A percentile compares a stretch with the other conserved stretches of the same genome.
Conservation (phyloP, 2,329 filamentous ascomycete genomes). For the Coleophoma cylindrospora region DNA sequence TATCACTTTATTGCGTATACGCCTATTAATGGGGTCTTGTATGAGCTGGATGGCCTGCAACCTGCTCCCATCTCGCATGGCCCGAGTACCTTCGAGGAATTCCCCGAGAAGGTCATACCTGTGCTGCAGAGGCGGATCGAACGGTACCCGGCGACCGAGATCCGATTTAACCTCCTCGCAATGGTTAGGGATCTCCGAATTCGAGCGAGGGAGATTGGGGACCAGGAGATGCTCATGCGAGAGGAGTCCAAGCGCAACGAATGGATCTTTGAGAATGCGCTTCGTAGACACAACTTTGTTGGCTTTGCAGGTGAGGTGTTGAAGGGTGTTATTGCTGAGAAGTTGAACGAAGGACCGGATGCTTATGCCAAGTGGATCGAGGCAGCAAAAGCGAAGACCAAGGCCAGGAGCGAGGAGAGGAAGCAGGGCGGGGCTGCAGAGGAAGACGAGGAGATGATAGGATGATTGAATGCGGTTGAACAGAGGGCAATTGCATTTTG, state of each 20-base stretch:
- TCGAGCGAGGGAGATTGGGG: slow-evolving; percentile 74
- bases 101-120: slow-evolving; percentile 77
- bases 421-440: slow-evolving; percentile 15
- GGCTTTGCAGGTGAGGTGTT: slow-evolving; percentile 89
- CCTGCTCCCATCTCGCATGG: slow-evolving; percentile 90
- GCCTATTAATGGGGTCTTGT: slow-evolving; percentile 70
- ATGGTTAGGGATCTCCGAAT: slow-evolving; percentile 81
- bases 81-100: slow-evolving; percentile 61
- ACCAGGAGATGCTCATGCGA: slow-evolving; percentile 68
- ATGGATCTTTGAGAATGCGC: slow-evolving; percentile 93
- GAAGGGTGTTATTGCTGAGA: slow-evolving; percentile 75
- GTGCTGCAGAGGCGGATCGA: slow-evolving; percentile 80
- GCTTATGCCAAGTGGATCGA: slow-evolving; percentile 71
- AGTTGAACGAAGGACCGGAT: slow-evolving; percentile 60
- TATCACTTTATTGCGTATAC: slow-evolving; percentile 99
- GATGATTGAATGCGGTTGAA: slow-evolving; percentile 10
- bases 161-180: slow-evolving; percentile 92
- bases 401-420: slow-evolving; percentile 27
- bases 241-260: slow-evolving; percentile 80
- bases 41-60: slow-evolving; percentile 94
- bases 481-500: background rate
- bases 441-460: slow-evolving; percentile 25
- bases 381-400: slow-evolving; percentile 56
- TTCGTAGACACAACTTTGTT: slow-evolving; percentile 92
- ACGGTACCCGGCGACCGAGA: slow-evolving; percentile 81